These are phyloP conservation scores for Barnettozyma populi DNA, from an alignment of 805 yeast genomes.

Conservation along the genomic window DNA sequence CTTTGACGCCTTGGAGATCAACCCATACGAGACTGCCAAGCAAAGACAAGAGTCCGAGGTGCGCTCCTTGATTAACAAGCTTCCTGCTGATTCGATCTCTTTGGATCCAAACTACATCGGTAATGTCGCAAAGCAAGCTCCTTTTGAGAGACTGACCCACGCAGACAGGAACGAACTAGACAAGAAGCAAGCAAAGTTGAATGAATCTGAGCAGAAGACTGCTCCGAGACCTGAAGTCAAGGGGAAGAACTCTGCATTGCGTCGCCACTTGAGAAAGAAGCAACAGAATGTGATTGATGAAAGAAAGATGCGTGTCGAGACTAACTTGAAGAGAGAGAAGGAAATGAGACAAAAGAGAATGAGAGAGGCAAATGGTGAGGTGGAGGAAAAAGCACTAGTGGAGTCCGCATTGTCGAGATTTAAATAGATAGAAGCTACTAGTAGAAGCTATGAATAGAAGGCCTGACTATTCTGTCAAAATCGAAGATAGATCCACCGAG, in stretches of 20 bases:
- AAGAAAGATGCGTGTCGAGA: slow-evolving; percentile 71
- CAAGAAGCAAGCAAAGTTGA: slow-evolving; percentile 24
- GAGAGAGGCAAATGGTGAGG: slow-evolving; percentile 41
- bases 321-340: slow-evolving; percentile 70
- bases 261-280: slow-evolving; percentile 77
- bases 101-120: slow-evolving; percentile 89
- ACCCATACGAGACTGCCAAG: slow-evolving; percentile 86
- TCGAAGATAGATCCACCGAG: neutral
- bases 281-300: slow-evolving; percentile 81
- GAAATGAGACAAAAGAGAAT: slow-evolving; percentile 51
- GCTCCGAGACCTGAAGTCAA: slow-evolving; percentile 54
- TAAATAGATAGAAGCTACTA: too few species aligned
- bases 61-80: slow-evolving; percentile 74
- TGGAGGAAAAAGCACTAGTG: slow-evolving; percentile 40
- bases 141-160: slow-evolving; percentile 57
- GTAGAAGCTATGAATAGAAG: neutral
- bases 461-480: too few species aligned
- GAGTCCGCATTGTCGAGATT: slow-evolving; percentile 39
- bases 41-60: slow-evolving; percentile 95
- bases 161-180: slow-evolving; percentile 44
- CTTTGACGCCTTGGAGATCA: slow-evolving; percentile 86
- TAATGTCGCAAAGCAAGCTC: slow-evolving; percentile 67
- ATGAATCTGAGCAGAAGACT: slow-evolving; percentile 40
- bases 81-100: slow-evolving; percentile 88
- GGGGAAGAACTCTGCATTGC: slow-evolving; percentile 78